Conservation (phyloP, 192 early-diverging fungal species). For the Linnemannia schmuckeri region DNA sequence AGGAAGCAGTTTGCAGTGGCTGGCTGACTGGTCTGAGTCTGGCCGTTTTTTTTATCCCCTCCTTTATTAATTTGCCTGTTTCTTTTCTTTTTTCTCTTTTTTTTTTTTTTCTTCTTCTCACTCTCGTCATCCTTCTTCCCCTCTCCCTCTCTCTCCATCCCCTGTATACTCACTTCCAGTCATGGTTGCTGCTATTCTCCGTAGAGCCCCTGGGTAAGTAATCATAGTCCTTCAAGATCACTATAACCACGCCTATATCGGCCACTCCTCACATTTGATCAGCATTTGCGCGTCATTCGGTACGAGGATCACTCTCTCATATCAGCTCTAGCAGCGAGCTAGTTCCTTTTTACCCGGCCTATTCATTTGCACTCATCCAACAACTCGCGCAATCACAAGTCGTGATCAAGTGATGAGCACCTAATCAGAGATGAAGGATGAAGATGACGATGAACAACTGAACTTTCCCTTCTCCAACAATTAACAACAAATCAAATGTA, state of each 20-base stretch:
- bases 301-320: too few species aligned
- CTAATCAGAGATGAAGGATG: too few species aligned
- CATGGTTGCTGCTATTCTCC: conserved; percentile 18
- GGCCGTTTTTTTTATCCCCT: too few species aligned
- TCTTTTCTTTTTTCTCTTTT: neutral
- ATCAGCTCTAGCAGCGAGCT: too few species aligned
- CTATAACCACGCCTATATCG: too few species aligned
- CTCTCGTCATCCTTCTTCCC: neutral
- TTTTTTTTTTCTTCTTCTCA: neutral
- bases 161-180: neutral
- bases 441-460: neutral
- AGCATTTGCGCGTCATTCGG: too few species aligned
- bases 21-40: too few species aligned
- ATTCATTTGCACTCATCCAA: neutral
- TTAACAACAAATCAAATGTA: neutral
- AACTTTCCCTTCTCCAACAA: too few species aligned
- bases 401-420: too few species aligned
- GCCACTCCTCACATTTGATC: too few species aligned
- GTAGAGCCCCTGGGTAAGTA: conserved; percentile 26
- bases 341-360: too few species aligned
- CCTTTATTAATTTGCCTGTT: neutral
- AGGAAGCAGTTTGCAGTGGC: too few species aligned
- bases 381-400: neutral
- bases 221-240: neutral
- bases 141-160: neutral